Percentiles rank a stretch among this genome's conserved stretches.
These are phyloP conservation scores for Rhodotorula sp. DNA, from an alignment of 1,284 basidiomycete species.

Conservation along the genomic window DNA sequence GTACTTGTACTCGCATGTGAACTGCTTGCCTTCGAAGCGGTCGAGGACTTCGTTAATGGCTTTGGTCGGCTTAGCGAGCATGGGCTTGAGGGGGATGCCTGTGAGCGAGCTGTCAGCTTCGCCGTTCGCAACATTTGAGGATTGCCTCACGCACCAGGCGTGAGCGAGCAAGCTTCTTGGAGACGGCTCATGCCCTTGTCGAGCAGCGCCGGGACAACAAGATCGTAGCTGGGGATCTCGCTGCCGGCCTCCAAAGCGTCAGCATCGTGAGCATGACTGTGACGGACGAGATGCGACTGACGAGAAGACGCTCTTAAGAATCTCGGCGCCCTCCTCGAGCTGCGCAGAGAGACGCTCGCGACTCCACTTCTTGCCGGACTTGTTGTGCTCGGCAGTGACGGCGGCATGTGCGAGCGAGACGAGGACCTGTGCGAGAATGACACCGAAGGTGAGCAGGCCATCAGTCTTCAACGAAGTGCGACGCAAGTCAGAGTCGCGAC, in stretches of 20 bases:
- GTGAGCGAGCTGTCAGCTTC: too few species aligned
- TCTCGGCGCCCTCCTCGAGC: conserved; percentile 74
- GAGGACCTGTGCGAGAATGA: conserved; percentile 53
- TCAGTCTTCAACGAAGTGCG: not conserved
- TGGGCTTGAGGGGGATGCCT: conserved; percentile 91
- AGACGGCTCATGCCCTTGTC: conserved; percentile 72
- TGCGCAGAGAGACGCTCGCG: conserved; percentile 66
- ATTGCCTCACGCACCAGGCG: conserved; percentile 61
- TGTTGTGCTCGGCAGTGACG: conserved; percentile 54
- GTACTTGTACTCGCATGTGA: conserved; percentile 99
- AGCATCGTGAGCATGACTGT: not conserved
- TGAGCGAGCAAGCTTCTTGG: conserved; percentile 77
- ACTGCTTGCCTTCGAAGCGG: conserved; percentile 89
- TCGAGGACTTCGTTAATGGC: conserved; percentile 98
- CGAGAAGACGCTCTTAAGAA: conserved; percentile 91
- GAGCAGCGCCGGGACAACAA: conserved; percentile 88
- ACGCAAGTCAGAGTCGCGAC: conserved; percentile 29
- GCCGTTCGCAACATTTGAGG: too few species aligned
- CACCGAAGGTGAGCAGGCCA: not conserved
- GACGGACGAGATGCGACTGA: conserved; percentile 47
- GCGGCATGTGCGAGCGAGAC: conserved; percentile 83
- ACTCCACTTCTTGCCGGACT: conserved; percentile 49
- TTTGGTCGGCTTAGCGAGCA: conserved; percentile 99
- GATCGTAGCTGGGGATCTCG: conserved; percentile 89
- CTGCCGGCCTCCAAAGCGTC: conserved; percentile 51